Evolutionary conservation across 1,139 yeast genomes (phyloP).

Genomic region (Hyphopichia khmerensis): DNA sequence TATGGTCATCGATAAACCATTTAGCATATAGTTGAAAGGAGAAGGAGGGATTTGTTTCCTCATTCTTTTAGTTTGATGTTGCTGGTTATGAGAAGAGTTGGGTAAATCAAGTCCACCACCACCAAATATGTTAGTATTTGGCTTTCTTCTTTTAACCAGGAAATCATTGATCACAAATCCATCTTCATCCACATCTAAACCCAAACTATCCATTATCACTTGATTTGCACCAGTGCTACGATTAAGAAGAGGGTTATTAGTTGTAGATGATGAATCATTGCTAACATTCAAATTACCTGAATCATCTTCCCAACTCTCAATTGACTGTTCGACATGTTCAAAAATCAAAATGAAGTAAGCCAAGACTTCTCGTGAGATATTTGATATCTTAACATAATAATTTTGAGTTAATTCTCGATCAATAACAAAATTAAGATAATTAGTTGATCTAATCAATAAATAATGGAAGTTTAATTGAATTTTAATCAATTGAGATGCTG

Average conservation of each 20-base stretch:
- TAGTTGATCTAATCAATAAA: slow-evolving; percentile 42
- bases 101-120: background rate
- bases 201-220: slow-evolving; percentile 31
- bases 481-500: slow-evolving; percentile 42
- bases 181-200: slow-evolving; percentile 43
- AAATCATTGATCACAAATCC: slow-evolving; percentile 50
- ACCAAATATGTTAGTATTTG: slow-evolving; percentile 1
- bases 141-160: slow-evolving; percentile 38
- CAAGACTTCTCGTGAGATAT: slow-evolving; percentile 40
- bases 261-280: background rate
- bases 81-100: background rate
- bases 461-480: slow-evolving; percentile 48
- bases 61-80: slow-evolving; percentile 9
- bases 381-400: slow-evolving; percentile 36
- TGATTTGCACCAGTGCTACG: slow-evolving; percentile 17
- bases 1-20: slow-evolving; percentile 46
- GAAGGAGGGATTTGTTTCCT: slow-evolving; percentile 35
- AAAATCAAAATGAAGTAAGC: slow-evolving; percentile 40
- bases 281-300: slow-evolving; percentile 2
- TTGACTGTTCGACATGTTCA: slow-evolving; percentile 28
- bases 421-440: slow-evolving; percentile 46
- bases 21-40: slow-evolving; percentile 44
- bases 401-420: slow-evolving; percentile 42
- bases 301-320: slow-evolving; percentile 13
- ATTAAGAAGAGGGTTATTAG: background rate